These are phyloP conservation scores for Arabidopsis hybrid DNA, from an alignment of 441 rosid species.

Conservation along the genomic window DNA sequence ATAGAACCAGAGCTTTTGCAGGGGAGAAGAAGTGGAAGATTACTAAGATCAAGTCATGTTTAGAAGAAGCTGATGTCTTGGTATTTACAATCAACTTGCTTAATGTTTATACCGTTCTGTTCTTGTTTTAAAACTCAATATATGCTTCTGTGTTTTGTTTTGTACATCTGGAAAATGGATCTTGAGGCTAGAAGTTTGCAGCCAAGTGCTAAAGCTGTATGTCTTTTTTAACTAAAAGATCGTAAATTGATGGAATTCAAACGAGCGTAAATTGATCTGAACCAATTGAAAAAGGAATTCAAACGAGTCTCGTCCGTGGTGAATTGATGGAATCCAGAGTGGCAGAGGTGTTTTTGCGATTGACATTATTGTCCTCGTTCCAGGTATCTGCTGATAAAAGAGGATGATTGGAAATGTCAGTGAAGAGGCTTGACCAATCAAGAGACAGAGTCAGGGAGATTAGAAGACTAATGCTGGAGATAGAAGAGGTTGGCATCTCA, in stretches of 20 bases:
- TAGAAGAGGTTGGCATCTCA: too few species aligned
- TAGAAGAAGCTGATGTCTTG: conserved; percentile 88
- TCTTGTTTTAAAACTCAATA: not conserved
- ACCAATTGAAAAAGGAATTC: conserved; percentile 64
- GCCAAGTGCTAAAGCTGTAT: conserved; percentile 66
- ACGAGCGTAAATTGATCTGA: conserved; percentile 66
- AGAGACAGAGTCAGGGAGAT: conserved; percentile 53
- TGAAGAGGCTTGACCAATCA: too few species aligned
- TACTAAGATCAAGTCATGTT: conserved; percentile 68
- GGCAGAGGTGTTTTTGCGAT: not conserved
- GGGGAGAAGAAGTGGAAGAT: conserved; percentile 67
- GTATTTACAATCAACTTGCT: conserved; percentile 43
- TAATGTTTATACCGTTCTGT: not conserved
- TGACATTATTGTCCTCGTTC: too few species aligned
- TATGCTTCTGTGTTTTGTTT: not conserved
- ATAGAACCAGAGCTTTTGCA: conserved; percentile 9
- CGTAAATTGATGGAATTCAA: too few species aligned
- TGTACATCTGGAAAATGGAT: conserved; percentile 77
- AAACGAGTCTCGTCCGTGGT: conserved; percentile 60
- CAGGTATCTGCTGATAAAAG: too few species aligned
- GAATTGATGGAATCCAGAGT: conserved; percentile 65
- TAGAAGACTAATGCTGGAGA: too few species aligned
- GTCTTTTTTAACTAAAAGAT: conserved; percentile 62
- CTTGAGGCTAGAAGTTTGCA: conserved; percentile 79
- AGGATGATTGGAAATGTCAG: too few species aligned